These are phyloP conservation scores for Rhodotorula kratochvilovae DNA, from an alignment of 768 basidiomycete species.

Conservation along the genomic window DNA sequence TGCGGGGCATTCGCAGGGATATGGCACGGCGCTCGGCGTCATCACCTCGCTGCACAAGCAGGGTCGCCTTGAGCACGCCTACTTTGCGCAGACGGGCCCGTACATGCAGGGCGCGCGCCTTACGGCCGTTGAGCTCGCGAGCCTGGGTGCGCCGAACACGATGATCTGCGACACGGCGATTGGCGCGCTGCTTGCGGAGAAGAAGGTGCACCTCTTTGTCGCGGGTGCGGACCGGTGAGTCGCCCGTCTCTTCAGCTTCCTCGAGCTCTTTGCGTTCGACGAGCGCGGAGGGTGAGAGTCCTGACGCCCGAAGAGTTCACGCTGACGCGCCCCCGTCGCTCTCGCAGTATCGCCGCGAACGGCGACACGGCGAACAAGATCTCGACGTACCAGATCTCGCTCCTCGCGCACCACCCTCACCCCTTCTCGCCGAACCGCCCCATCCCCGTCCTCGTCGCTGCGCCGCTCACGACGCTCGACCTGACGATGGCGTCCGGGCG, in stretches of 20 bases:
- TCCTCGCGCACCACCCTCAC: conserved; percentile 61
- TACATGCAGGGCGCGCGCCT: conserved; percentile 88
- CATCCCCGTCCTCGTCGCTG: conserved; percentile 88
- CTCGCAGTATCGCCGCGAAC: conserved; percentile 64
- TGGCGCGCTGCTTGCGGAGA: conserved; percentile 79
- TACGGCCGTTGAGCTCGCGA: conserved; percentile 82
- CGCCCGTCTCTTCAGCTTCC: too few relatives aligned
- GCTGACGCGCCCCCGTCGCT: too few relatives aligned
- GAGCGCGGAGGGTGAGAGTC: too few relatives aligned
- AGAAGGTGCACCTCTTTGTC: conserved; percentile 57
- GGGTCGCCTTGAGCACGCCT: conserved; percentile 68
- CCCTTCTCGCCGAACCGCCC: conserved; percentile 47
- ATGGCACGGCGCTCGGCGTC: conserved; percentile 88
- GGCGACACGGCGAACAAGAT: conserved; percentile 99
- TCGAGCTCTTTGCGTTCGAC: too few relatives aligned
- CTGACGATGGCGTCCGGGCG: conserved; percentile 55
- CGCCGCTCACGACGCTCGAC: conserved; percentile 88
- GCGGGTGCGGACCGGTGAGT: conserved; percentile 41
- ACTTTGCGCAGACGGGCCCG: conserved; percentile 88
- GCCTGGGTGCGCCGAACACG: conserved; percentile 72
- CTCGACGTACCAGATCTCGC: conserved; percentile 94
- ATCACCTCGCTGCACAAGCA: conserved; percentile 84
- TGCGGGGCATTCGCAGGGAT: too few relatives aligned
- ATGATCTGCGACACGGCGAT: conserved; percentile 99
- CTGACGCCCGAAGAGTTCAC: too few relatives aligned